Conservation (phyloP, 73 alveolate genomes). For the Tetrahymena thermophila region DNA sequence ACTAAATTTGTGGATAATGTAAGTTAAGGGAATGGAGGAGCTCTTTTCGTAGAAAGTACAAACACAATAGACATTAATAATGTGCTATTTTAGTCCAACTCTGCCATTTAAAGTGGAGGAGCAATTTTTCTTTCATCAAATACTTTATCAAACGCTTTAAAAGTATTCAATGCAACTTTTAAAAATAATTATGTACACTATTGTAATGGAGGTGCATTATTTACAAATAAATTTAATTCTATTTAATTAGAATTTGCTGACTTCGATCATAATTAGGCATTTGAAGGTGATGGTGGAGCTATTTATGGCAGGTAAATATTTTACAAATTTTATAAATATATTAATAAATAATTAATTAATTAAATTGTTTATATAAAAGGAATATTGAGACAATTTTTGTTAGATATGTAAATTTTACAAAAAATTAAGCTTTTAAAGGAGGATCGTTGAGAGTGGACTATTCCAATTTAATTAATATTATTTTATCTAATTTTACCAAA, state of each 20-base stretch:
- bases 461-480: neutral
- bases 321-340: neutral
- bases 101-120: neutral
- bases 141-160: no score
- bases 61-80: no score
- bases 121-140: neutral
- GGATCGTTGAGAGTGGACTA: neutral
- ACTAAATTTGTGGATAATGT: neutral
- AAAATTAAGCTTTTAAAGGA: neutral
- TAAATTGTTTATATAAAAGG: no score
- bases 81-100: neutral
- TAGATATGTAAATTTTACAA: neutral
- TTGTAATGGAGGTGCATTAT: neutral
- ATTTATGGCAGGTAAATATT: neutral
- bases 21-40: neutral
- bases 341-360: neutral
- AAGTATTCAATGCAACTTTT: neutral
- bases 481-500: neutral
- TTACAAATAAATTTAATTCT: neutral
- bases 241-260: no score
- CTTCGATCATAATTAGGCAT: neutral
- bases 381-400: neutral
- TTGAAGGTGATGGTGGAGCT: neutral
- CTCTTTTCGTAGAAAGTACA: neutral
- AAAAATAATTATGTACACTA: neutral